phyloP scores from a whole-genome alignment of 148 eudicot genomes.

The Rhododendron mucronatum region DNA sequence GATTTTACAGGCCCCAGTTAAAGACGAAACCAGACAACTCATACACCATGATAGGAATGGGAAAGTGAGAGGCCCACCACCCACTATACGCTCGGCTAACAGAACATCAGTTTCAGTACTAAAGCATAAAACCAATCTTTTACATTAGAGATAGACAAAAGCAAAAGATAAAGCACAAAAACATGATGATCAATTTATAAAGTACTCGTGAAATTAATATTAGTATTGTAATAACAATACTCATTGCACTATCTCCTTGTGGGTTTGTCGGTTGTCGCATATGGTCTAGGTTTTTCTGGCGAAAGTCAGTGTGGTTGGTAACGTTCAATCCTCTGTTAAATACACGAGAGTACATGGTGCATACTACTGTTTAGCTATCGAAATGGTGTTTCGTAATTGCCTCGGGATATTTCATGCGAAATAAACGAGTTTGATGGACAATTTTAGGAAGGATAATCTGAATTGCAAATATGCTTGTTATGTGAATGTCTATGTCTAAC shows the following conservation, averaged over 20 bases:
- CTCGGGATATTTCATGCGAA: background rate
- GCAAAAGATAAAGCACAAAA: slow-evolving; percentile 1
- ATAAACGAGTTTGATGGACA: background rate
- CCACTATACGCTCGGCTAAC: background rate
- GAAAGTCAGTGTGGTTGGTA: too few relatives aligned
- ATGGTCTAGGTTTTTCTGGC: background rate
- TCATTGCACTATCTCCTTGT: background rate
- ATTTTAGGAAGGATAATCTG: background rate
- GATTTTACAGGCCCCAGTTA: background rate
- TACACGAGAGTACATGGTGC: too few relatives aligned
- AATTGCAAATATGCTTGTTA: background rate
- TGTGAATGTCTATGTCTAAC: background rate
- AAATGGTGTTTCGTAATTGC: too few relatives aligned
- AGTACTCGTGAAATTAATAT: background rate
- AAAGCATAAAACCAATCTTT: background rate
- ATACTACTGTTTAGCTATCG: too few relatives aligned
- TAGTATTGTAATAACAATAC: too few relatives aligned
- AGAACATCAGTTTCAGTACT: background rate
- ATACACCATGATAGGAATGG: background rate
- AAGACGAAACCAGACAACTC: background rate
- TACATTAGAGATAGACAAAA: background rate
- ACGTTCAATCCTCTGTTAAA: too few relatives aligned
- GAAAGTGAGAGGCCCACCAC: background rate
- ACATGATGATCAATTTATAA: background rate
- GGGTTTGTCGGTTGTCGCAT: background rate